Evolutionary conservation across 2,329 filamentous ascomycete genomes (phyloP).

Genomic region (Venturia aucupariae): DNA sequence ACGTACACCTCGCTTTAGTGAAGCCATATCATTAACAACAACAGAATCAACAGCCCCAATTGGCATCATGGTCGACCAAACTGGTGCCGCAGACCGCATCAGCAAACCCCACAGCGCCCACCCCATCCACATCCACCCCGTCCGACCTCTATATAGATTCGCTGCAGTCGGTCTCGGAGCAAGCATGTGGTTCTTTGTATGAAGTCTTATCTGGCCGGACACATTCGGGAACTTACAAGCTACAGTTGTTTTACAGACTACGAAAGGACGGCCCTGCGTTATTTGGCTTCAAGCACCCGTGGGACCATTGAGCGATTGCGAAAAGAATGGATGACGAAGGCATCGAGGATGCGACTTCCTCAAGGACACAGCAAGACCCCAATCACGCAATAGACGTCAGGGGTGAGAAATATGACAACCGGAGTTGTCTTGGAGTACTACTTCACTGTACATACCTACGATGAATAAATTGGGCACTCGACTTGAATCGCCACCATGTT

Average conservation of each 20-base stretch:
- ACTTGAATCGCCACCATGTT: background rate
- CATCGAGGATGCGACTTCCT: background rate
- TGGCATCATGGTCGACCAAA: slow-evolving; percentile 9
- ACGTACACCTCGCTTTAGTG: background rate
- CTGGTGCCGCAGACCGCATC: background rate
- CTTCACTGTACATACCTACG: background rate
- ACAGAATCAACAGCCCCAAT: background rate
- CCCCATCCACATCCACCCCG: slow-evolving; percentile 50
- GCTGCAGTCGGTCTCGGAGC: slow-evolving; percentile 80
- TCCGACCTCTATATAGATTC: slow-evolving; percentile 68
- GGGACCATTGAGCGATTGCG: slow-evolving; percentile 63
- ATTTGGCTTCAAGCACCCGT: slow-evolving; percentile 90
- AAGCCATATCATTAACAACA: background rate
- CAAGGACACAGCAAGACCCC: background rate
- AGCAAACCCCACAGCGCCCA: slow-evolving; percentile 24
- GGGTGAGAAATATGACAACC: background rate
- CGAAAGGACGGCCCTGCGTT: slow-evolving; percentile 92
- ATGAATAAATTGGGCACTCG: background rate
- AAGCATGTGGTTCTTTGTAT: slow-evolving; percentile 99
- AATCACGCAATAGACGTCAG: background rate
- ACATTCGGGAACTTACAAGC: slow-evolving; percentile 19
- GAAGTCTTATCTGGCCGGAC: slow-evolving; percentile 25
- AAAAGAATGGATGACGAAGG: slow-evolving; percentile 1
- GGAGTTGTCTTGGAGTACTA: background rate
- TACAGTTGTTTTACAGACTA: slow-evolving; percentile 84